phyloP scores from a whole-genome alignment of 257 asterid genomes.

The Jasminum sambac region DNA sequence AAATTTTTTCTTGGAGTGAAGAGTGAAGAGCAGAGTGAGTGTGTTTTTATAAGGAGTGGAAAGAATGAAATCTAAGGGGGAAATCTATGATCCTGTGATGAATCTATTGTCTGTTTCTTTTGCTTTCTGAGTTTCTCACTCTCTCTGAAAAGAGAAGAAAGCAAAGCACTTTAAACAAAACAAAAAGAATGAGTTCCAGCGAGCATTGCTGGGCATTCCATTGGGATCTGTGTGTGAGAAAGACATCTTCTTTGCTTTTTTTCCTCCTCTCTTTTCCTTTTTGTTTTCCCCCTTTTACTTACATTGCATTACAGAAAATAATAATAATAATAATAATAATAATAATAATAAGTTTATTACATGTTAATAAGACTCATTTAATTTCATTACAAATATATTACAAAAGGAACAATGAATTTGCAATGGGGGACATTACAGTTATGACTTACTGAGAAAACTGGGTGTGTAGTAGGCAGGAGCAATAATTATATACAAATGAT shows the following conservation, averaged over 20 bases:
- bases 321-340: too few relatives aligned
- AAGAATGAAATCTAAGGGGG: slow-evolving; percentile 28
- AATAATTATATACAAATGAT: background rate
- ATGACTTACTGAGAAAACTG: background rate
- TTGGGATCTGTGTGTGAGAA: slow-evolving; percentile 95
- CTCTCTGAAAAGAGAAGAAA: slow-evolving; percentile 52
- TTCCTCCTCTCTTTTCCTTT: slow-evolving; percentile 27
- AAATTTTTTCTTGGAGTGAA: slow-evolving; percentile 54
- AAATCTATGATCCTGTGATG: slow-evolving; percentile 36
- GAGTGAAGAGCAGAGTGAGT: slow-evolving; percentile 49
- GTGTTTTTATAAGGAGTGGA: too few relatives aligned
- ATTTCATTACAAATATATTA: too few relatives aligned
- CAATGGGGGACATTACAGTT: too few relatives aligned
- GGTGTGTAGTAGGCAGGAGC: slow-evolving; percentile 7
- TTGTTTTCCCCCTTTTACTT: slow-evolving; percentile 29
- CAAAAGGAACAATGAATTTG: too few relatives aligned
- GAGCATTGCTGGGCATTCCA: slow-evolving; percentile 82
- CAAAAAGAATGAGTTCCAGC: slow-evolving; percentile 69
- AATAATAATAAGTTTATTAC: too few relatives aligned
- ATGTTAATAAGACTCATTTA: too few relatives aligned
- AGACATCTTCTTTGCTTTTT: slow-evolving; percentile 84
- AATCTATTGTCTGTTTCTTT: slow-evolving; percentile 34
- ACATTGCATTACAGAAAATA: background rate
- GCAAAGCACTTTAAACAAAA: slow-evolving; percentile 46
- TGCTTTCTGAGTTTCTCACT: slow-evolving; percentile 27